These are phyloP conservation scores for Talaromyces ruber DNA, from an alignment of 495 filamentous ascomycete species.

Conservation along the genomic window DNA sequence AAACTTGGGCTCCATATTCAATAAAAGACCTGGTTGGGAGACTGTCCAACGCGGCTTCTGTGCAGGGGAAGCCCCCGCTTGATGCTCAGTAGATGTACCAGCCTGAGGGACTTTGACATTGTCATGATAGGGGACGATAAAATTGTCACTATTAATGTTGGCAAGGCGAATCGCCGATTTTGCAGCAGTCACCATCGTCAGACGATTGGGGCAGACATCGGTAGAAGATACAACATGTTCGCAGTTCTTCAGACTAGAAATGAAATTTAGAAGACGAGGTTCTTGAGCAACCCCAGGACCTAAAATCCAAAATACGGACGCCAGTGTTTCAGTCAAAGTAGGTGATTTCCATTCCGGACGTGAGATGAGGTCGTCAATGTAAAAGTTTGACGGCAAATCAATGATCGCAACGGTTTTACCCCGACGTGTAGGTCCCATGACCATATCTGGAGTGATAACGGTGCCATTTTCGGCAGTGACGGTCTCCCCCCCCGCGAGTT, in stretches of 20 bases:
- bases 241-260: conserved; percentile 46
- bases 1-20: conserved; percentile 61
- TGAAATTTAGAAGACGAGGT: conserved; percentile 55
- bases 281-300: conserved; percentile 57
- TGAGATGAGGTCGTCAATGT: conserved; percentile 56
- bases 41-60: conserved; percentile 20
- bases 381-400: conserved; percentile 61
- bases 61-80: conserved; percentile 8
- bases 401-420: conserved; percentile 68
- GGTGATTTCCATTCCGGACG: conserved; percentile 66
- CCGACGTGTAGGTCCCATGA: conserved; percentile 43
- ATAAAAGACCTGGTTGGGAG: conserved; percentile 36
- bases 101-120: conserved; percentile 35
- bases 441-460: conserved; percentile 56
- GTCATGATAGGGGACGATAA: conserved; percentile 53
- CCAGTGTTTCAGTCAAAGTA: conserved; percentile 55
- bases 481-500: conserved; percentile 41
- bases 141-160: conserved; percentile 59
- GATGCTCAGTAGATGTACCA: conserved; percentile 3
- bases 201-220: conserved; percentile 62
- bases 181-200: conserved; percentile 58
- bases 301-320: conserved; percentile 73
- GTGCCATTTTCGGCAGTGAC: conserved; percentile 49
- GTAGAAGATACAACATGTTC: conserved; percentile 69
- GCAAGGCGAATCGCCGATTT: conserved; percentile 55